Evolutionary conservation across 345 rosid genomes (phyloP), one percentile per base, ranked within the genome.

Genomic region (Corchorus capsularis): DNA sequence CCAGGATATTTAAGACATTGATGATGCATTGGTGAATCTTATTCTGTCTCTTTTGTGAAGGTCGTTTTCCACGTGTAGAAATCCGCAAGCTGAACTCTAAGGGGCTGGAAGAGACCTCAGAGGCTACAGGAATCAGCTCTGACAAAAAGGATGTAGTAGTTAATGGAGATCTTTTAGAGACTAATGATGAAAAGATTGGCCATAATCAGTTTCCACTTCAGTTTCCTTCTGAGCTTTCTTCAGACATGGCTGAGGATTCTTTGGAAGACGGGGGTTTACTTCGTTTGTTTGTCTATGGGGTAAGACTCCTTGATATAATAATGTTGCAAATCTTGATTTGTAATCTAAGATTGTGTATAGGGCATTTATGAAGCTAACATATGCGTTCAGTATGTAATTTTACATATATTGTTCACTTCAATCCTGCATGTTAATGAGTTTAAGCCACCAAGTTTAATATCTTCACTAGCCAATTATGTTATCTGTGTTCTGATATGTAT

Each of bases 231-330:
- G 83, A 82, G 72, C 63, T 82, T 77, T 66, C 72, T 75, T 78
- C 70, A 39, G 54, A 77, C 76, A 50, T 49, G 32, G 87, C 75
- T 71, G 80, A 85, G 9, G 78, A 82, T 72, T 79, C 86, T 65
- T 53, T 53, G 35, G 83, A 85, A 77, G 77, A 71, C 22, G 76
- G 67, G 71, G 75, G 55, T 69, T 80, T 78, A 14, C 71, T 89
- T 61, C 56, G 52, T 86, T 77, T 92, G 68, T 92, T 76, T 80
- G 85, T 84, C 22, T 94, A 92, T 69, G 97, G 98, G 89, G 98
- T 94, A 87, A 79, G 83, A 68, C 20, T 19, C 8, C 61, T 52
- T 83, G 82, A 62, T 22, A 43, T 11, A 64, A 53, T 81, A 37
- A 49, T 27, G 12, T 70, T 63, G 71, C 63, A 17, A 27, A 45